A percentile compares a stretch with the other conserved stretches of the same genome.
phyloP scores from a whole-genome alignment of 306 rosid species.

The Dalbergia oliveri region DNA sequence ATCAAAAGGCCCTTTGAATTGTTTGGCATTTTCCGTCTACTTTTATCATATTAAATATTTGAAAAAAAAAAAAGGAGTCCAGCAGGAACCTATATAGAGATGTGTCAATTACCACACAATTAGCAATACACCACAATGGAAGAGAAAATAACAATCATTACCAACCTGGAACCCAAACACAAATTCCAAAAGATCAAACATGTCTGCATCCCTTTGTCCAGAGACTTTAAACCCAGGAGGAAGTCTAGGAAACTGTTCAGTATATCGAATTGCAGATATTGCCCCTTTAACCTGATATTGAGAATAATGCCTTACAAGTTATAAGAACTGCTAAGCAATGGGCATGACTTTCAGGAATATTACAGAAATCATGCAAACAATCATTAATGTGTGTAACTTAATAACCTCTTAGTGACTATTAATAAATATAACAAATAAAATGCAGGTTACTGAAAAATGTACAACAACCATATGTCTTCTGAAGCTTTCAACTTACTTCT shows the following conservation, averaged over 20 bases:
- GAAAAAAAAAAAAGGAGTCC: not conserved
- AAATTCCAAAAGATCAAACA: conserved; percentile 92
- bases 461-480: conserved; percentile 19
- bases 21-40: not conserved
- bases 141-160: conserved; percentile 18
- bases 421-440: not conserved
- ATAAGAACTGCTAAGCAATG: conserved; percentile 20
- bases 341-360: conserved; percentile 18
- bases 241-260: conserved; percentile 83
- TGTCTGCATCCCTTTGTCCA: conserved; percentile 83
- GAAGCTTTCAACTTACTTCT: conserved; percentile 72
- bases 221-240: conserved; percentile 73
- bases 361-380: conserved; percentile 30
- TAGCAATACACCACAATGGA: conserved; percentile 37
- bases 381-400: conserved; percentile 4
- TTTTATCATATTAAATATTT: not conserved
- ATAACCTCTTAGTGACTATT: conserved; percentile 15
- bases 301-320: conserved; percentile 46
- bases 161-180: conserved; percentile 97
- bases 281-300: conserved; percentile 86
- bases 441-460: not conserved
- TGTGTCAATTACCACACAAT: conserved; percentile 9
- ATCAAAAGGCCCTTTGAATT: too few species aligned
- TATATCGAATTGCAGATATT: conserved; percentile 77
- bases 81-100: conserved; percentile 16